Base-by-base conservation (phyloP, 2,329 filamentous ascomycete genomes). In the Colletotrichum sp. region DNA sequence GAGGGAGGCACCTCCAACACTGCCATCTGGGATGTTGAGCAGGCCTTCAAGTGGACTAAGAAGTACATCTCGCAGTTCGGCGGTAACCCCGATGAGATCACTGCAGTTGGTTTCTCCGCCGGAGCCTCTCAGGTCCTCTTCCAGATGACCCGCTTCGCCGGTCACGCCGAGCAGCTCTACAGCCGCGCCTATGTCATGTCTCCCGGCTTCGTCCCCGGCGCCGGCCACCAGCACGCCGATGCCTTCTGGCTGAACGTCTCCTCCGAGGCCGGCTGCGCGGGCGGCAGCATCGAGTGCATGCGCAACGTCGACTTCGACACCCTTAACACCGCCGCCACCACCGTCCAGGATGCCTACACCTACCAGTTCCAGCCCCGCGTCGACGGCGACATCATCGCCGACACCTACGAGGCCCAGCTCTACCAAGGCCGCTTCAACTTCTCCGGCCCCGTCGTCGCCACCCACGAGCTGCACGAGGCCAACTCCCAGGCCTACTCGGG, bases 81-180 rank as follows among this genome's bases (percentile, higher is more conserved):
- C 6, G 88, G 88, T 16, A 84, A 90, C 70, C 83, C 84, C 1
- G 75, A 76, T 6, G 83, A 86, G 13, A 86, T 91, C 3, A 89
- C 87, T 0, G 85, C 89, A 31, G 84, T 84, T 78, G 89, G 89
- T 0, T 85, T 89, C 76, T 87, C 84, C 8, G 87, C 89, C 1
- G 89, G 89, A 13, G 81, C n/a, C 84, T 89, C 7, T 82, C 87
- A 69, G 82, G 86, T 27, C 83, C 87, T 69, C 81, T 86, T 6
- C 86, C 89, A 62, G 87, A 87, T 3, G 82, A 84, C 15, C 81
- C 67, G 67, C 36, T 69, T 64, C n/a, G 78, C 77, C 5, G 68
- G 71, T 11, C 70, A 70, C 18, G 58, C 67, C 27, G 67, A 69
- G 47, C 67, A 69, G 43, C 67, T 64, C 8, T 64, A 69, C 47